phyloP scores from a whole-genome alignment of 768 basidiomycete genomes.

The Tulasnella sp. region DNA sequence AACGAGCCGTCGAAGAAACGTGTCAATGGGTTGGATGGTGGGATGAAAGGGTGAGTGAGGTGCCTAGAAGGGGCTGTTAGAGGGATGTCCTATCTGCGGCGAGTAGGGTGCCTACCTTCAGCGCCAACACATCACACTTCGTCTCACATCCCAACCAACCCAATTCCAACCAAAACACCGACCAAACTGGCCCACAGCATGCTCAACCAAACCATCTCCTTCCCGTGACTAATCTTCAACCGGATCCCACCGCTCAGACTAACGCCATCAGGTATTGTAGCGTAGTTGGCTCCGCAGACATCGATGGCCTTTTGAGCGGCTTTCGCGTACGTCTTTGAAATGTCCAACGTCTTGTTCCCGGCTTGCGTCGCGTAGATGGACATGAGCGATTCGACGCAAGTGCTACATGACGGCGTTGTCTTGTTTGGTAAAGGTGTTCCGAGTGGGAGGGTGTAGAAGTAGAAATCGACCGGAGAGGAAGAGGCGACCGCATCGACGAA shows the following conservation, averaged over 20 bases:
- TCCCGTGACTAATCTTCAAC: neutral
- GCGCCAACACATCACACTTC: neutral
- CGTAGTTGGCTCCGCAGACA: conserved; percentile 29
- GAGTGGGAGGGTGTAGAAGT: conserved; percentile 31
- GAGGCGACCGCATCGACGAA: conserved; percentile 32
- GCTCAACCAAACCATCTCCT: neutral
- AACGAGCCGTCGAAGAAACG: neutral
- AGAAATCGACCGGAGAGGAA: conserved; percentile 31
- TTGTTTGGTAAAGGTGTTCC: conserved; percentile 30
- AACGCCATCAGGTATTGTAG: neutral
- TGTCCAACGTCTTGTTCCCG: conserved; percentile 7
- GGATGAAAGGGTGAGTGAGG: no score
- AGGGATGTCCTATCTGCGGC: no score
- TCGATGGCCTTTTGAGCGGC: conserved; percentile 30
- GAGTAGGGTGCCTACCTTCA: no score
- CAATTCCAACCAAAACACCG: conserved; percentile 1
- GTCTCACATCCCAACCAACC: neutral
- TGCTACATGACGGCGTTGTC: conserved; percentile 31
- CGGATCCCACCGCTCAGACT: neutral
- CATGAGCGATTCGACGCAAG: conserved; percentile 30
- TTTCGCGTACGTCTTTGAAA: conserved; percentile 27
- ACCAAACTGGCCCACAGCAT: neutral
- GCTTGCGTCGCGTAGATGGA: conserved; percentile 30
- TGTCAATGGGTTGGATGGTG: neutral
- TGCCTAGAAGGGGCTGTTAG: no score